Base-by-base conservation (phyloP, 768 basidiomycete genomes). In the Fomitopsis serialis region DNA sequence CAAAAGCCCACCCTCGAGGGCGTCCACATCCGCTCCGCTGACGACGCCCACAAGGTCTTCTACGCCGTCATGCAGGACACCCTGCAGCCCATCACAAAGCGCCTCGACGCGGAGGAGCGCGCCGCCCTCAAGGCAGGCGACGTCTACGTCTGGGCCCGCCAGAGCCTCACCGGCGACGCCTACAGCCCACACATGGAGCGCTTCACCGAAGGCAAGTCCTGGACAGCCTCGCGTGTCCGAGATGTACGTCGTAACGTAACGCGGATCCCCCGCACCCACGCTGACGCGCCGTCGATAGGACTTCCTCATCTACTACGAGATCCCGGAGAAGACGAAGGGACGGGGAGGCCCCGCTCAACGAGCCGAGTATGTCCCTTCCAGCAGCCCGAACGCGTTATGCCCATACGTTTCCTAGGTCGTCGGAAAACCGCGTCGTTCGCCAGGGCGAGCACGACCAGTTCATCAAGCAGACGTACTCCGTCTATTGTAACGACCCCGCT, bases 381-480 rank as follows among this genome's bases (percentile, higher is more conserved):
- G 21, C 35, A 23, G 49, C 45, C 3, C 27, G 24, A 17, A 36
- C 60, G 34, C 15, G 5, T 11, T 32, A 5, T 11, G 45, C 25
- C 15, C 35, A 29, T 32, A 47, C 25, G 44, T 23, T 21, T 35
- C 10, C 35, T 48, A 77, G 74, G 36, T 45, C 63, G 11, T 66
- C 72, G 35, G 76, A 80, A 55, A 79, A 74, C 58, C 76, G 65
- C 53, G 61, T 63, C 54, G 62, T 66, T 25, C 68, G 67, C 24
- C 63, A 66, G 3, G 65, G 67, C 34, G 69, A 69, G 19, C 60
- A 60, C 35, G 69, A 70, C 56, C 61, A 67, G 9, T 74, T 89
- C 42, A 83, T 91, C 51, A 91, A 91, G 66, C 89, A 90, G 66
- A 91, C 89, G 0, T 92, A 90, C 65, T 90, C 88, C 0, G 89